These are phyloP conservation scores for Mucor racemosus DNA, from an alignment of 371 early-diverging fungal genomes.

Conservation along the genomic window DNA sequence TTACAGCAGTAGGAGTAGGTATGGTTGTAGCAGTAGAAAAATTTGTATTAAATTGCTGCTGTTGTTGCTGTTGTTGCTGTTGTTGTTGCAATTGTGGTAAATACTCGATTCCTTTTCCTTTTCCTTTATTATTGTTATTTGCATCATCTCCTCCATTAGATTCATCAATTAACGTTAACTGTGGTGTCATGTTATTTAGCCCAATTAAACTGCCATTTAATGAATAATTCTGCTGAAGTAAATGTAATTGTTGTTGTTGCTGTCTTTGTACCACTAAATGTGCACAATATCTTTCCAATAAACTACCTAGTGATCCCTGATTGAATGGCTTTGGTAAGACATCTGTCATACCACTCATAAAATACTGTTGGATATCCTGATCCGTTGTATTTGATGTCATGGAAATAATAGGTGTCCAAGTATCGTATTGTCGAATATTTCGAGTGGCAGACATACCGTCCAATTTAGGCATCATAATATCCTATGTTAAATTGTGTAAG, in stretches of 20 bases:
- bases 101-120: slow-evolving; percentile 7
- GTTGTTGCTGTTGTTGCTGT: neutral
- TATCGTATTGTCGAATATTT: slow-evolving; percentile 76
- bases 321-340: slow-evolving; percentile 81
- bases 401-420: slow-evolving; percentile 76
- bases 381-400: slow-evolving; percentile 77
- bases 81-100: slow-evolving; percentile 7
- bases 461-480: slow-evolving; percentile 78
- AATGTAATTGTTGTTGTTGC: slow-evolving; percentile 26
- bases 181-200: slow-evolving; percentile 16
- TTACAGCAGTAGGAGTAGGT: neutral
- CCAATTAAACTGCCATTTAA: slow-evolving; percentile 17
- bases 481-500: slow-evolving; percentile 37
- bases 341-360: slow-evolving; percentile 80
- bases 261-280: slow-evolving; percentile 50
- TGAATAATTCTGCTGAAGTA: slow-evolving; percentile 30
- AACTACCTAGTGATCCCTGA: slow-evolving; percentile 51
- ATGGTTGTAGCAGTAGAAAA: slow-evolving; percentile 4
- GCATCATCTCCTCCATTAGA: neutral
- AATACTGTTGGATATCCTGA: slow-evolving; percentile 68
- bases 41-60: neutral
- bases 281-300: slow-evolving; percentile 69
- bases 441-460: slow-evolving; percentile 78
- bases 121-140: slow-evolving; percentile 12
- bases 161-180: slow-evolving; percentile 26